phyloP scores from a whole-genome alignment of 148 eudicot species.

The Chenopodium formosanum region DNA sequence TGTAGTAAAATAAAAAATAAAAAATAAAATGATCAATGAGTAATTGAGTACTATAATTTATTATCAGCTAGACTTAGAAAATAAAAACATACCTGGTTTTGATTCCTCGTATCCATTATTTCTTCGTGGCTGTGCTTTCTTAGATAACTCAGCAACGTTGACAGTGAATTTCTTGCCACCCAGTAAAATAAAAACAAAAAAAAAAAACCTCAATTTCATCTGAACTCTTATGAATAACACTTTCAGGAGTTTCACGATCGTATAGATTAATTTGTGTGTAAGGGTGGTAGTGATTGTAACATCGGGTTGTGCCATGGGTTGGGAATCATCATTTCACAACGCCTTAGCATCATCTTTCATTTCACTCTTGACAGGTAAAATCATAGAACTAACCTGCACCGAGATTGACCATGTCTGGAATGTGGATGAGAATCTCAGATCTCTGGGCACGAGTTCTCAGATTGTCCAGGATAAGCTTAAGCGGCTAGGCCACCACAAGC shows the following conservation, averaged over 20 bases:
- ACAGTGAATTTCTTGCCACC: background rate
- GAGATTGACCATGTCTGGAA: background rate
- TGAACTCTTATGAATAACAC: too few species aligned
- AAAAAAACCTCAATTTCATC: too few species aligned
- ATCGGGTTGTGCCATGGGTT: background rate
- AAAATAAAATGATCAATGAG: too few species aligned
- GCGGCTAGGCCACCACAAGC: background rate
- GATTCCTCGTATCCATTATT: background rate
- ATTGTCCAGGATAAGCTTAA: background rate
- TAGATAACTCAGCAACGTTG: background rate
- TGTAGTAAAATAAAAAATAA: too few species aligned
- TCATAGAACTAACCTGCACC: background rate
- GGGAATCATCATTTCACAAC: background rate
- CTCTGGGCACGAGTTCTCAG: background rate
- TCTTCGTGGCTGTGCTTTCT: background rate
- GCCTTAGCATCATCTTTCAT: background rate
- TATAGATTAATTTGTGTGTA: too few species aligned
- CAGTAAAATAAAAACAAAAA: too few species aligned
- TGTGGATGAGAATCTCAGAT: constrained; percentile 1
- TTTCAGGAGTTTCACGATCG: too few species aligned
- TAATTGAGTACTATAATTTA: too few species aligned
- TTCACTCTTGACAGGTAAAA: background rate
- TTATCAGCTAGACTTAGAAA: too few species aligned
- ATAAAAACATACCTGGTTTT: too few species aligned
- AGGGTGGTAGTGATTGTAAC: too few species aligned